Conservation (phyloP, 106 monocot genomes). For the Dioscorea zingiberensis region DNA sequence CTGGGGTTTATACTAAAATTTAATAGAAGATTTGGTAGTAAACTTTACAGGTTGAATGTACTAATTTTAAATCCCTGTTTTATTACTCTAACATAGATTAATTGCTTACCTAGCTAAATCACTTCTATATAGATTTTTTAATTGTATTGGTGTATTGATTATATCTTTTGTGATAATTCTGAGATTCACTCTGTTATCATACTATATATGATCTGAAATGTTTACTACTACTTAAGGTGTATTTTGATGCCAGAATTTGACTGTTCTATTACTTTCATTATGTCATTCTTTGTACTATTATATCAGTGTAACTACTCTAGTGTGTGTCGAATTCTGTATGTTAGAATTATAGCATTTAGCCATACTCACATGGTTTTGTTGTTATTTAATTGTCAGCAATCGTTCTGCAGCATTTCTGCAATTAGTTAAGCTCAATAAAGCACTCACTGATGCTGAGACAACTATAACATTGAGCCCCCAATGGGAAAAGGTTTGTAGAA, state of each 20-base stretch:
- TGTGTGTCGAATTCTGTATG: neutral
- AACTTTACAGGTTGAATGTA: too few species aligned
- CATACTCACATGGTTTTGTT: neutral
- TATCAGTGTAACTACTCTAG: neutral
- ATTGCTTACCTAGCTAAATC: too few species aligned
- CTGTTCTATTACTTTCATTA: neutral
- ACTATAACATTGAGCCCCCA: constrained; percentile 75
- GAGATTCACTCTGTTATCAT: too few species aligned
- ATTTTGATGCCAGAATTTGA: neutral
- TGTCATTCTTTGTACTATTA: neutral
- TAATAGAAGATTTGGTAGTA: too few species aligned
- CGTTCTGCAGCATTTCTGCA: constrained; percentile 91
- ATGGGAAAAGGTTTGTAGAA: constrained; percentile 80
- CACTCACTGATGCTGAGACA: constrained; percentile 87
- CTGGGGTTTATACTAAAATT: too few species aligned
- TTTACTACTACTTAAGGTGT: neutral
- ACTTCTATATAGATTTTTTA: too few species aligned
- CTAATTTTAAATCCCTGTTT: too few species aligned
- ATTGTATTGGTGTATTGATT: too few species aligned
- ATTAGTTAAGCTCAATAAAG: constrained; percentile 92
- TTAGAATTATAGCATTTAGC: neutral
- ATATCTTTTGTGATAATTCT: too few species aligned
- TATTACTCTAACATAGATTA: too few species aligned
- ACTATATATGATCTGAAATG: too few species aligned
- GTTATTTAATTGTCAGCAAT: constrained; percentile 43